Conservation (phyloP, 306 rosid species). For the Citrullus mucosospermus region DNA sequence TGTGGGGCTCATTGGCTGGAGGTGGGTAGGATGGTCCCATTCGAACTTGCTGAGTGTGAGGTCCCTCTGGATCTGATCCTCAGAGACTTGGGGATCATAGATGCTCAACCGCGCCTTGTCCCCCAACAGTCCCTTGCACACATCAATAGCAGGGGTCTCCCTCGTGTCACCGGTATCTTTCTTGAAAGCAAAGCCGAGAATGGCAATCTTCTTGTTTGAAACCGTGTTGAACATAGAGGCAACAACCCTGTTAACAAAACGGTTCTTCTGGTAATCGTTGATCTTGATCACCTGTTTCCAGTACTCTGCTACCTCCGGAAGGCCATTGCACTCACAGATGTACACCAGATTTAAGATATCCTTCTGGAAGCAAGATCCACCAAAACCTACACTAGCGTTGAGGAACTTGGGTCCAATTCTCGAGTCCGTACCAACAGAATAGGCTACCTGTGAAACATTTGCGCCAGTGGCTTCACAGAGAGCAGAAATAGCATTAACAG, state of each 20-base stretch:
- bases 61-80: slow-evolving; percentile 90
- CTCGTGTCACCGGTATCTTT: slow-evolving; percentile 91
- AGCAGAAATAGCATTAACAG: slow-evolving; percentile 93
- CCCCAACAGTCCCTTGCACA: slow-evolving; percentile 75
- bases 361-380: slow-evolving; percentile 96
- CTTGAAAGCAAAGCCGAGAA: slow-evolving; percentile 94
- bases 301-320: slow-evolving; percentile 94
- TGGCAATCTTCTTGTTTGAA: slow-evolving; percentile 60
- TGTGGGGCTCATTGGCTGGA: slow-evolving; percentile 69
- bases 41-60: slow-evolving; percentile 68
- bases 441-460: slow-evolving; percentile 59
- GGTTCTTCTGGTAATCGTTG: slow-evolving; percentile 83
- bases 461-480: slow-evolving; percentile 98
- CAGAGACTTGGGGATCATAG: slow-evolving; percentile 69
- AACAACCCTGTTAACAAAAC: slow-evolving; percentile 83
- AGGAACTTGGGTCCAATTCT: slow-evolving; percentile 89
- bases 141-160: slow-evolving; percentile 89
- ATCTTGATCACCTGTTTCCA: slow-evolving; percentile 98
- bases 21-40: slow-evolving; percentile 91
- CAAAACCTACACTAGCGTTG: slow-evolving; percentile 91
- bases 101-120: slow-evolving; percentile 77
- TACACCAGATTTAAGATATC: slow-evolving; percentile 81
- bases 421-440: slow-evolving; percentile 78
- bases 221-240: slow-evolving; percentile 93
- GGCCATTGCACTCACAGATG: slow-evolving; percentile 92